These are phyloP conservation scores for Pharnaceum exiguum DNA, from an alignment of 148 eudicot species.

Conservation along the genomic window DNA sequence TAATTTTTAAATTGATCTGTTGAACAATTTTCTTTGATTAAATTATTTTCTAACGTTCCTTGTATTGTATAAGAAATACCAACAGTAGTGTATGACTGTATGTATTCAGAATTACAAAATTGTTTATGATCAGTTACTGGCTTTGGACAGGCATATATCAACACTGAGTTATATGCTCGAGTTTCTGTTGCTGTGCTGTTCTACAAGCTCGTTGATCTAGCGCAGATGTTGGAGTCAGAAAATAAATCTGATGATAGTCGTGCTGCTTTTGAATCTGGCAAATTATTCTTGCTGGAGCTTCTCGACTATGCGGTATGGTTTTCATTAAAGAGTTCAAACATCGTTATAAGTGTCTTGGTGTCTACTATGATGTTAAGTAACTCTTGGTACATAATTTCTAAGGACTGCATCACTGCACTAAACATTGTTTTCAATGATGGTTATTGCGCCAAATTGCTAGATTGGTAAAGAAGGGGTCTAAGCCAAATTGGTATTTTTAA, in stretches of 20 bases:
- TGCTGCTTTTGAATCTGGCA: constrained; percentile 69
- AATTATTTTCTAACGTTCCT: too few relatives aligned
- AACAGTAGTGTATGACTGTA: too few relatives aligned
- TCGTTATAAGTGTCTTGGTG: not conserved
- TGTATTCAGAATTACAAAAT: not conserved
- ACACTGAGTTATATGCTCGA: constrained; percentile 95
- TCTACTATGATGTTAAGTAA: not conserved
- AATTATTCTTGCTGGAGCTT: constrained; percentile 81
- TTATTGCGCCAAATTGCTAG: too few relatives aligned
- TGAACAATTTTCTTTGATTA: too few relatives aligned
- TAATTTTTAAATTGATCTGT: too few relatives aligned
- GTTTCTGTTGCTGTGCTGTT: constrained; percentile 94
- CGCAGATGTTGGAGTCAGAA: constrained; percentile 30
- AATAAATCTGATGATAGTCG: constrained; percentile 34
- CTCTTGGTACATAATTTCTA: not conserved
- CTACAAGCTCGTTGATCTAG: constrained; percentile 66
- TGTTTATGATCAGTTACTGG: not conserved
- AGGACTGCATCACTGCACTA: not conserved
- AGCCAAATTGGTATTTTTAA: too few relatives aligned
- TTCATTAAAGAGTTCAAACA: not conserved
- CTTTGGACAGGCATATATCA: constrained; percentile 64
- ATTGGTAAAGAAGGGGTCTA: too few relatives aligned
- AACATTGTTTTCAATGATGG: not conserved
- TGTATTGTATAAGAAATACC: not conserved
- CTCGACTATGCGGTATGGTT: constrained; percentile 65